Evolutionary conservation across 805 yeast genomes (phyloP), one percentile per base, ranked within the genome.

Genomic region (Brettanomyces naardenensis): DNA sequence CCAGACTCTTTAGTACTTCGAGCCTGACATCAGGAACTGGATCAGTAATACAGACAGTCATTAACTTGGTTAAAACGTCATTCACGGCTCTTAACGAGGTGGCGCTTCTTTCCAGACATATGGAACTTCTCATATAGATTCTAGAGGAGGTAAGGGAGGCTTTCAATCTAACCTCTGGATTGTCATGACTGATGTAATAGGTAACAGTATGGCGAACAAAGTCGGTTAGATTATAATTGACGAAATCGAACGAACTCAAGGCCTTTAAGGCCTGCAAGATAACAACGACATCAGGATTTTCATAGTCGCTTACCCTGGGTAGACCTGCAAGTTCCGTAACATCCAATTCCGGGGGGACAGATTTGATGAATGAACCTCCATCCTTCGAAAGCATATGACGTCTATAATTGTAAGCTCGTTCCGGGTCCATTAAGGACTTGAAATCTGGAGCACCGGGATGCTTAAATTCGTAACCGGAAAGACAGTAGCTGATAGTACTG

Each of bases 371-470:
- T 5, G 44, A 35, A 0, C 72, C 70, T 0, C 90, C 86, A 47
- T 84, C 95, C 42, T 80, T 74, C 2, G 78, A 60, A 5, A 81
- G 68, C 79, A 80, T 78, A 31, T 74, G 69, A 42, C 83, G 81
- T 47, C 97, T 72, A 61, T 80, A 88, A 41, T 78, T 84, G 43
- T 74, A 73, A 0, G 97, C 96, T 19, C 71, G 61, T n/a, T 72
- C 66, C 13, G 74, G 62, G 46, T 76, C 76, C 67, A 80, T 75
- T 33, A 69, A 71, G 37, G 69, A 65, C 21, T 71, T 64, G 19
- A 79, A 76, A 44, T 74, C 76, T 3, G 95, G 95, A 13, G 92
- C 76, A 0, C 95, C 97, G 0, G 96, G 95, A 30, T 82, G 84
- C 38, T 73, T 75, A 55, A 84, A 90, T 6, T 75, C 73, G 42